Conservation (phyloP, 2,329 filamentous ascomycete genomes). For the Ophiosphaerella korrae region DNA sequence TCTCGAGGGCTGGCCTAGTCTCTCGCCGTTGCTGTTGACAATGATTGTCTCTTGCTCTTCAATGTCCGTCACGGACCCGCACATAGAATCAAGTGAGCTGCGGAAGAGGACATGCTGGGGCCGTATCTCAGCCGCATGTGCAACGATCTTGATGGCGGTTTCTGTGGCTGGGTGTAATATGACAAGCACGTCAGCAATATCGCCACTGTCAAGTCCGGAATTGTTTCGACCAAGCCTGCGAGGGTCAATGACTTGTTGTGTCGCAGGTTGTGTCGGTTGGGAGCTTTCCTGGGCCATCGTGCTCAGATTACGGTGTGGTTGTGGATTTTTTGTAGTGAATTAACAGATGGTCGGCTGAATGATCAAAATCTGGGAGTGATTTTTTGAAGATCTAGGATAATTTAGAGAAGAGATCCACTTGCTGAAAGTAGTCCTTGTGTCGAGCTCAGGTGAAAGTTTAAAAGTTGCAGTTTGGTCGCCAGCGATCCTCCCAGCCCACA, state of each 20-base stretch:
- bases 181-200: conserved; percentile 87
- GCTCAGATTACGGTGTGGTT: neutral
- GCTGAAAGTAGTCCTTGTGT: neutral
- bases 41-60: conserved; percentile 55
- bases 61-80: conserved; percentile 42
- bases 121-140: conserved; percentile 56
- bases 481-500: neutral
- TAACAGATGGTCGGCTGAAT: neutral
- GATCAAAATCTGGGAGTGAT: neutral
- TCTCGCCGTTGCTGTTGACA: conserved; percentile 48
- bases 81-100: conserved; percentile 50
- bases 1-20: conserved; percentile 21
- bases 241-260: conserved; percentile 81
- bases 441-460: neutral
- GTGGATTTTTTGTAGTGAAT: neutral
- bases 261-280: conserved; percentile 65
- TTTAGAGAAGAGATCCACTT: neutral
- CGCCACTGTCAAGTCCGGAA: conserved; percentile 80
- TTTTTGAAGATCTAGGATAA: neutral
- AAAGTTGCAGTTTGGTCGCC: neutral
- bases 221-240: conserved; percentile 78
- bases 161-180: conserved; percentile 80
- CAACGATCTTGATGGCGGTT: conserved; percentile 73
- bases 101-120: conserved; percentile 64
- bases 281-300: conserved; percentile 27